Percentiles rank a stretch among this genome's conserved stretches.
Evolutionary conservation across 768 basidiomycete species (phyloP).

Genomic region (Xerocomellus amylosporus): DNA sequence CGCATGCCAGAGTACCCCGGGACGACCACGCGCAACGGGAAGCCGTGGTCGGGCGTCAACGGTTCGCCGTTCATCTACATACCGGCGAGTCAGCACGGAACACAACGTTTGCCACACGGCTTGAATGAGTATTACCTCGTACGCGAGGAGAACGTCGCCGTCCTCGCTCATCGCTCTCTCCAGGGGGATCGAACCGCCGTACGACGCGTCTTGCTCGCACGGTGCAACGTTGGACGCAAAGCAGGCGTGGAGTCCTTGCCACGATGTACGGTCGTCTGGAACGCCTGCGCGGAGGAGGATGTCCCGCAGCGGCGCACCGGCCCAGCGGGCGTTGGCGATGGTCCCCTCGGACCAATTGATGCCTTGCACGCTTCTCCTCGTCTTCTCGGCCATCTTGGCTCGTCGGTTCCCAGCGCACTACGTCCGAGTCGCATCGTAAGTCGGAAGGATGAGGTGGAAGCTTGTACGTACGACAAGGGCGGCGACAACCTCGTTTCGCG

Average conservation of each 20-base stretch:
- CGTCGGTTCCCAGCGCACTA: constrained; percentile 68
- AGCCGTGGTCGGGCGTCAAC: constrained; percentile 59
- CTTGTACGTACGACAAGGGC: constrained; percentile 49
- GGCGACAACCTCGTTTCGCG: constrained; percentile 41
- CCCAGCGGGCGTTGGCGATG: constrained; percentile 69
- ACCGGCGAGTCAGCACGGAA: background rate
- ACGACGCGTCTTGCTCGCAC: constrained; percentile 60
- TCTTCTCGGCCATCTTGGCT: constrained; percentile 59
- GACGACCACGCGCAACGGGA: constrained; percentile 62
- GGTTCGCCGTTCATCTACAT: constrained; percentile 65
- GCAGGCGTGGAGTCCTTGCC: constrained; percentile 46
- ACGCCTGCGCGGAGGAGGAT: constrained; percentile 49
- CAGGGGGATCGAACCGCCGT: constrained; percentile 62
- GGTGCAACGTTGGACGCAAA: constrained; percentile 59
- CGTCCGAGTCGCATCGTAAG: background rate
- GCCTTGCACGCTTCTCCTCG: constrained; percentile 47
- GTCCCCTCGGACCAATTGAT: constrained; percentile 67
- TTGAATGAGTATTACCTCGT: constrained; percentile 49
- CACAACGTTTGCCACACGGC: too few species aligned
- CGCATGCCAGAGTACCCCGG: constrained; percentile 68
- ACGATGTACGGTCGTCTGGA: constrained; percentile 15
- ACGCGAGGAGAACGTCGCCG: constrained; percentile 58
- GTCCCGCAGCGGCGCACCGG: constrained; percentile 56
- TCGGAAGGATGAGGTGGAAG: background rate
- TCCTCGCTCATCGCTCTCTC: constrained; percentile 45